Base-by-base conservation (phyloP, 2,329 filamentous ascomycete species). In the Trichoderma gracile region DNA sequence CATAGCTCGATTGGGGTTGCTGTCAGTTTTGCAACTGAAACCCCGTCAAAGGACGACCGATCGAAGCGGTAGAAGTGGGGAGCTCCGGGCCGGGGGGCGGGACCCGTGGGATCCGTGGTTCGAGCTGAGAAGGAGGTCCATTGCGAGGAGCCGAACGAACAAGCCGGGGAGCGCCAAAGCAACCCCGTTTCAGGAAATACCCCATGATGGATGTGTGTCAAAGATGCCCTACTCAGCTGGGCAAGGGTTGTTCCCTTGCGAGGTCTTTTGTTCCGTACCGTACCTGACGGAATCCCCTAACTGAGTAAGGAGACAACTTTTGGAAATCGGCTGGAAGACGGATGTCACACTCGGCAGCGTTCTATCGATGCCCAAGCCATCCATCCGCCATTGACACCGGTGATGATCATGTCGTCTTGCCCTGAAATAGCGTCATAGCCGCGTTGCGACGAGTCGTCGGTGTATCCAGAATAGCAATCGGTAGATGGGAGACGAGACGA, bases 151-250 rank as follows among this genome's bases (percentile, higher is more conserved):
- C 33, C 45, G 42, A 21, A 40, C 25, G 19, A 21, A 45, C 17
- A 14, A 38, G 55, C 54, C 54, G 54, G 8, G n/a, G 3, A 33
- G 17, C 9, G 8, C 30, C n/a, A 15, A 43, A 61, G 30, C 17
- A 53, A n/a, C 15, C 30, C 33, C 38, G 8, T 60, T 30, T 10
- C 30, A n/a, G 7, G 25, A 33, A 46, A 27, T 9, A 9, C 33
- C 4, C 25, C 8, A 19, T 57, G 25, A 49, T 33, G 38, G 15
- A 54, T 38, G 49, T 27, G 59, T 40, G 54, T 33, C 40, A n/a
- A 33, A 54, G 25, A 27, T 7, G 9, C 42, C 57, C 21, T 54
- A 46, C 59, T 62, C 59, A 62, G 59, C 59, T 54, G 33, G 49
- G 21, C 59, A 62, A 42, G 59, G 59, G 23, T 62, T 54, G 58